Percentiles rank a stretch among this genome's conserved stretches.
Evolutionary conservation across 768 basidiomycete species (phyloP).

Genomic region (Boletus rufocinnamomeus): DNA sequence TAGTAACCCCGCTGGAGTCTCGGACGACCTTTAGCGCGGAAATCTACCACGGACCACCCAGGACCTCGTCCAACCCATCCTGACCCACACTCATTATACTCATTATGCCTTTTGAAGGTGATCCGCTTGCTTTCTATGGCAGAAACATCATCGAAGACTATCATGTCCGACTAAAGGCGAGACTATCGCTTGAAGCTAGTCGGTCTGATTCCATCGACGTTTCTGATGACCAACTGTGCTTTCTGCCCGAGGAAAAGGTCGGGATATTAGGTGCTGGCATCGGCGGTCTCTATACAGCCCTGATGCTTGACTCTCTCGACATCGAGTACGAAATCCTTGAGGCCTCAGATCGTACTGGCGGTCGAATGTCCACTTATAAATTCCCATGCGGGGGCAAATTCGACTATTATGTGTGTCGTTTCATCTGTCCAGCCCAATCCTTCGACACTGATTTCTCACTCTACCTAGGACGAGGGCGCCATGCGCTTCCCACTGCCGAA

Average conservation of each 20-base stretch:
- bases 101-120: constrained; percentile 6
- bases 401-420: constrained; percentile 36
- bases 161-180: constrained; percentile 3
- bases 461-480: constrained; percentile 37
- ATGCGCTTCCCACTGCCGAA: constrained; percentile 38
- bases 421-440: no score
- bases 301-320: constrained; percentile 46
- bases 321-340: constrained; percentile 50
- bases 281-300: constrained; percentile 43
- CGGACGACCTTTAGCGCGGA: background rate
- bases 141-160: constrained; percentile 15
- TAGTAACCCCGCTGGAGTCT: background rate
- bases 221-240: background rate
- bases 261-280: constrained; percentile 27
- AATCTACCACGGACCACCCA: background rate
- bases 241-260: constrained; percentile 7
- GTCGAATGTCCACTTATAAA: constrained; percentile 45
- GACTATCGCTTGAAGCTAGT: background rate
- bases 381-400: constrained; percentile 36
- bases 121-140: constrained; percentile 13
- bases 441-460: background rate
- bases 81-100: background rate
- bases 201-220: background rate
- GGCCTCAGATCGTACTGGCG: constrained; percentile 42
- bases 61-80: background rate